A percentile compares a stretch with the other conserved stretches of the same genome.
These are phyloP conservation scores for Incumbomyces delicatus DNA, from an alignment of 2,329 filamentous ascomycete species.

Conservation along the genomic window DNA sequence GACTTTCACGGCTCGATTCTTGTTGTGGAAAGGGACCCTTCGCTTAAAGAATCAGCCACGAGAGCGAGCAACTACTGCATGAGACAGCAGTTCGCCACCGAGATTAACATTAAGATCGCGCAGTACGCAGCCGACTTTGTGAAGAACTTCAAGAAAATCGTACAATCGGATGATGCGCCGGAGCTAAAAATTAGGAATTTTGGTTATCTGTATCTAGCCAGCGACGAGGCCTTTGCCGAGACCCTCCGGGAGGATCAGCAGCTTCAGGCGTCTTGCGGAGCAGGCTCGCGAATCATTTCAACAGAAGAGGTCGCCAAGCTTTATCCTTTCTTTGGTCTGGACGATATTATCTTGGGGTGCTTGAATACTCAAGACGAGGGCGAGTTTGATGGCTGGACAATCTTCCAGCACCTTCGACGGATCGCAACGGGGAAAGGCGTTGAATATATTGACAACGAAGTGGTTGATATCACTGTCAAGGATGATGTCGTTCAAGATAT, in stretches of 20 bases:
- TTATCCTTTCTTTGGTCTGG: conserved; percentile 11
- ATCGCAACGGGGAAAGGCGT: conserved; percentile 4
- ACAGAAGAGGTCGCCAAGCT: not conserved
- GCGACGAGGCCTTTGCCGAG: conserved; percentile 6
- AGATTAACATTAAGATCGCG: conserved; percentile 15
- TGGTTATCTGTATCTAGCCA: conserved; percentile 1
- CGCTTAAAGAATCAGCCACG: conserved; percentile 13
- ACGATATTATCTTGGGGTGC: conserved; percentile 11
- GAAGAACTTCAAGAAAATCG: conserved; percentile 2
- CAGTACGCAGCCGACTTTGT: conserved; percentile 16
- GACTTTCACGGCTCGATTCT: conserved; percentile 12
- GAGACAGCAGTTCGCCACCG: conserved; percentile 18
- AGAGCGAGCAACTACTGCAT: conserved; percentile 19
- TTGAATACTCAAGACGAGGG: conserved; percentile 14
- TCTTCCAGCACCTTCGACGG: conserved; percentile 11
- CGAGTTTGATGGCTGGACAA: conserved; percentile 12
- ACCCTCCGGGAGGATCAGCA: not conserved
- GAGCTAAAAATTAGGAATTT: not conserved
- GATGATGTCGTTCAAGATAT: not conserved
- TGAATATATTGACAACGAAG: not conserved
- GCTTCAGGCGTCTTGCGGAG: not conserved
- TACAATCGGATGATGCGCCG: not conserved
- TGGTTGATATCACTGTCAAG: not conserved
- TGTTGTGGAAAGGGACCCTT: conserved; percentile 14
- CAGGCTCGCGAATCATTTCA: not conserved